A percentile compares a stretch with the other conserved stretches of the same genome.
Conservation (phyloP, 2,329 filamentous ascomycete genomes). For the Aspergillus hortae region DNA sequence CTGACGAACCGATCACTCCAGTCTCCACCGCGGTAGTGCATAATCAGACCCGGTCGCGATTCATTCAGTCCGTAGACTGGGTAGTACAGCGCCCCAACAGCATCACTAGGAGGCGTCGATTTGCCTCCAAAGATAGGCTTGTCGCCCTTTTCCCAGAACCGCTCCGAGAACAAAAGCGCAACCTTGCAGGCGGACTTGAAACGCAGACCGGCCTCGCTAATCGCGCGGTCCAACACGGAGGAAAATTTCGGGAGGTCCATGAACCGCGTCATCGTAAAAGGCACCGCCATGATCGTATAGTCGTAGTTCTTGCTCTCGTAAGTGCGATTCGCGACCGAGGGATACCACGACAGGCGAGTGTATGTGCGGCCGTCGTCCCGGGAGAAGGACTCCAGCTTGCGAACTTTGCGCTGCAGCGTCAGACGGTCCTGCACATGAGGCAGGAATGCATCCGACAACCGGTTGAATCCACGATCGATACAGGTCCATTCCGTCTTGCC, state of each 20-base stretch:
- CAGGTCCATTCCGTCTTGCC: constrained; percentile 26
- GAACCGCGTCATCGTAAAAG: constrained; percentile 37
- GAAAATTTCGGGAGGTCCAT: constrained; percentile 38
- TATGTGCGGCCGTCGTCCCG: constrained; percentile 6
- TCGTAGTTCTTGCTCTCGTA: constrained; percentile 32
- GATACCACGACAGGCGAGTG: constrained; percentile 22
- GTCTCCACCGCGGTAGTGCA: constrained; percentile 28
- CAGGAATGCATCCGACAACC: constrained; percentile 34
- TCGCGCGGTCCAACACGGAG: constrained; percentile 19
- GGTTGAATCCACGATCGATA: constrained; percentile 34
- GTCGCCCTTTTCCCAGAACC: constrained; percentile 32
- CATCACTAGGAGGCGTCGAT: constrained; percentile 20
- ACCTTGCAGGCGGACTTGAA: constrained; percentile 34
- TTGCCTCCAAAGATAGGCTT: constrained; percentile 30
- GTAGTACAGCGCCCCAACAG: constrained; percentile 30
- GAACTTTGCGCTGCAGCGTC: constrained; percentile 20
- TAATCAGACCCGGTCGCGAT: constrained; percentile 29
- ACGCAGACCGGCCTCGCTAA: constrained; percentile 24
- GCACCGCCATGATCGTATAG: constrained; percentile 37
- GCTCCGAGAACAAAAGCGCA: constrained; percentile 27
- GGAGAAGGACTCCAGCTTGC: constrained; percentile 18
- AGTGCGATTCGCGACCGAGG: constrained; percentile 19
- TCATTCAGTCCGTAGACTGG: constrained; percentile 30
- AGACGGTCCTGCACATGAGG: constrained; percentile 27
- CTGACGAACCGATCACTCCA: constrained; percentile 31